Evolutionary conservation across 202 grass and related monocot genomes (phyloP).

Genomic region (Dendrocalamus latiflorus): DNA sequence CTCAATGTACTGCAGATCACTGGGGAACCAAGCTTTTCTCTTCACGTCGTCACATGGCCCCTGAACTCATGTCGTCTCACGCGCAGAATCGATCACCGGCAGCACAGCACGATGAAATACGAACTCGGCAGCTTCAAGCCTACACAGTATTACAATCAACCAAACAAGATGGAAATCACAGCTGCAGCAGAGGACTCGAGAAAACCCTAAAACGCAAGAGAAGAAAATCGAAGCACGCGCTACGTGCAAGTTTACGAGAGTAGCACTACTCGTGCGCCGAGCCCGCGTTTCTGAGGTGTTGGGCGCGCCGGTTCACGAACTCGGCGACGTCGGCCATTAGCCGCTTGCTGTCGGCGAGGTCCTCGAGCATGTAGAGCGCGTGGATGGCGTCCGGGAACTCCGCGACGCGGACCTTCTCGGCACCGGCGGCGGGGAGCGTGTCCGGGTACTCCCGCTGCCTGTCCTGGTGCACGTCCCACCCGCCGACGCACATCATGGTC

Average conservation of each 20-base stretch:
- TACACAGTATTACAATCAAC: too few relatives aligned
- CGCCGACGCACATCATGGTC: constrained; percentile 50
- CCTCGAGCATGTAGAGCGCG: constrained; percentile 49
- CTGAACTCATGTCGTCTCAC: background rate
- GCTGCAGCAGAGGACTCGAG: too few relatives aligned
- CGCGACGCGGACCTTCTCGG: constrained; percentile 22
- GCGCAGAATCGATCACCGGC: too few relatives aligned
- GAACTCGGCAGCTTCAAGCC: too few relatives aligned
- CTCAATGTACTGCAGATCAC: background rate
- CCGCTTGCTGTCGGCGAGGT: constrained; percentile 22
- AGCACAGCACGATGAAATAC: background rate
- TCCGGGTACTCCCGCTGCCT: constrained; percentile 51
- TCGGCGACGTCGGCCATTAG: constrained; percentile 26
- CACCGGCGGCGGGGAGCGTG: constrained; percentile 33
- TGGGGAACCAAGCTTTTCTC: background rate
- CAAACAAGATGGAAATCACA: too few relatives aligned
- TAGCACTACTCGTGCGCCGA: background rate
- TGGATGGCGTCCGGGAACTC: constrained; percentile 59
- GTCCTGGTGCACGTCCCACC: constrained; percentile 64
- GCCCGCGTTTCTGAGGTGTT: background rate
- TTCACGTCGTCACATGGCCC: background rate
- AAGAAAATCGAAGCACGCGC: too few relatives aligned
- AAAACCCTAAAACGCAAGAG: too few relatives aligned
- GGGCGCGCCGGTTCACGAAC: constrained; percentile 43
- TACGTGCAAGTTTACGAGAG: too few relatives aligned